These are phyloP conservation scores for Ascochyta pisi DNA, from an alignment of 2,329 filamentous ascomycete species.

Conservation along the genomic window DNA sequence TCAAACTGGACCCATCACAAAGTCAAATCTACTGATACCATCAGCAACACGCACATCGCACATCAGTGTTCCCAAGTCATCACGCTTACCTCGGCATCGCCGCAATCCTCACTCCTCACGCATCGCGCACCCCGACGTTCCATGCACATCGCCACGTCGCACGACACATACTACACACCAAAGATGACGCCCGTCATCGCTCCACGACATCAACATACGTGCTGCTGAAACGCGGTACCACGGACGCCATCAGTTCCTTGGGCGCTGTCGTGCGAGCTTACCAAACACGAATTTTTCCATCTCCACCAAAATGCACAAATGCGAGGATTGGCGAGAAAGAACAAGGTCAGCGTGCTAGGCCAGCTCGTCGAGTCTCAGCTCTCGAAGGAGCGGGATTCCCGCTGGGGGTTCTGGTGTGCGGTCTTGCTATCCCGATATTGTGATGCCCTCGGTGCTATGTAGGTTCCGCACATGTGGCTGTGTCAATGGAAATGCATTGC, in stretches of 20 bases:
- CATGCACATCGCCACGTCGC: not conserved
- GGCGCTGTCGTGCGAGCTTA: slow-evolving; percentile 3
- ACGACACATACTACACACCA: not conserved
- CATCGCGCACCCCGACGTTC: not conserved
- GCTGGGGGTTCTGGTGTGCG: no score
- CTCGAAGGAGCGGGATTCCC: no score
- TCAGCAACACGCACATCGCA: not conserved
- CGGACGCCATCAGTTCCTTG: not conserved
- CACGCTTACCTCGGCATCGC: not conserved
- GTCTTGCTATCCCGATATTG: no score
- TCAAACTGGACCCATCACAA: not conserved
- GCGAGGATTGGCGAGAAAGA: no score
- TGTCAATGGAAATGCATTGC: no score
- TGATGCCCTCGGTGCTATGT: no score
- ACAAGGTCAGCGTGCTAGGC: no score
- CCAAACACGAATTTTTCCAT: no score
- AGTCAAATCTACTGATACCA: not conserved
- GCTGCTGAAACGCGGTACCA: slow-evolving; percentile 4
- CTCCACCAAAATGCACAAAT: no score
- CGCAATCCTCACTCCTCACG: not conserved
- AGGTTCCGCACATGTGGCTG: no score
- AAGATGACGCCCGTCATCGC: slow-evolving; percentile 17
- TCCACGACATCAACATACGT: slow-evolving; percentile 18
- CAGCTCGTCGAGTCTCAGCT: no score
- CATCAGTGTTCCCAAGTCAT: not conserved